Percentiles rank a stretch among this genome's conserved stretches.
Conservation (phyloP, 139 green algal genomes). For the Tetraselmis striata region DNA sequence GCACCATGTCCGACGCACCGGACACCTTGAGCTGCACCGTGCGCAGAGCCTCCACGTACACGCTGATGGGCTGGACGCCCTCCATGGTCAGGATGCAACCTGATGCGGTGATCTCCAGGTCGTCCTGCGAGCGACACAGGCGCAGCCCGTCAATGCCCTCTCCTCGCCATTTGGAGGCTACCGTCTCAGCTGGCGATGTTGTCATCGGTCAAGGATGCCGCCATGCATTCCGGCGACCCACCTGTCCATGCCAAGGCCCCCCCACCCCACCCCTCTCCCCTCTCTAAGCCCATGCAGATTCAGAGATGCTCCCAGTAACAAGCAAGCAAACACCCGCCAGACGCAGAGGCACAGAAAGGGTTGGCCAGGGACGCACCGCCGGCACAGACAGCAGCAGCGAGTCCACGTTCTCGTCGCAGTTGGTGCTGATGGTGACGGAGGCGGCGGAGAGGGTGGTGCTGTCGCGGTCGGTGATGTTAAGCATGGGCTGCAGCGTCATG, state of each 20-base stretch:
- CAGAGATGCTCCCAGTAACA: too few species aligned
- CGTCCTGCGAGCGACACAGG: neutral
- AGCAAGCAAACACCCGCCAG: too few species aligned
- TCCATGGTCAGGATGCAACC: neutral
- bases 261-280: too few species aligned
- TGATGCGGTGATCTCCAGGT: neutral
- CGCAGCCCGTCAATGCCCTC: too few species aligned
- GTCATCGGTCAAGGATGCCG: too few species aligned
- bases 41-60: neutral
- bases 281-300: too few species aligned
- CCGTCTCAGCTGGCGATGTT: too few species aligned
- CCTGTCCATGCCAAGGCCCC: too few species aligned
- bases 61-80: neutral
- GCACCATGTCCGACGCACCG: neutral
- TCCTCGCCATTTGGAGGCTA: too few species aligned
- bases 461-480: slow-evolving; percentile 2
- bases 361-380: neutral
- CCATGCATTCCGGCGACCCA: too few species aligned
- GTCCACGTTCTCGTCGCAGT: neutral
- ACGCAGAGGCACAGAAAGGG: neutral
- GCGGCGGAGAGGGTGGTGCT: neutral
- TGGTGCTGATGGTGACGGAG: neutral
- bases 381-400: neutral
- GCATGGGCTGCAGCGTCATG: neutral
- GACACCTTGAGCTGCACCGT: neutral